phyloP scores from a whole-genome alignment of 2,329 filamentous ascomycete genomes.

The Aspergillus fischeri region DNA sequence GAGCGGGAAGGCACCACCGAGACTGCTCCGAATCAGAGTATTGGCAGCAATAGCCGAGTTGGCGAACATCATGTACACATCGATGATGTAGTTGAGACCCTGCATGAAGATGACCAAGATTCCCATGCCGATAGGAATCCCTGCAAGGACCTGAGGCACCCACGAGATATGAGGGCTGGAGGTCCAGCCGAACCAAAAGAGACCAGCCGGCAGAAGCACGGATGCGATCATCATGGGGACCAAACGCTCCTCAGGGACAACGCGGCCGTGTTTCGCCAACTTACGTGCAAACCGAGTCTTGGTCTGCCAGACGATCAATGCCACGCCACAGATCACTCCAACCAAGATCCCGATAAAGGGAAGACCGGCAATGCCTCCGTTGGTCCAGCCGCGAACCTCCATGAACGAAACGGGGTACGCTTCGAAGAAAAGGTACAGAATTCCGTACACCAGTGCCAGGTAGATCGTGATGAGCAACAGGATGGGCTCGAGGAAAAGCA shows the following conservation, averaged over 20 bases:
- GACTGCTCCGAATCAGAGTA: slow-evolving; percentile 31
- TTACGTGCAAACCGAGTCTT: slow-evolving; percentile 39
- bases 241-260: slow-evolving; percentile 44
- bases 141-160: slow-evolving; percentile 44
- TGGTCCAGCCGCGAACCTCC: slow-evolving; percentile 34
- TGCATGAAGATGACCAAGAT: slow-evolving; percentile 41
- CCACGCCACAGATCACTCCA: slow-evolving; percentile 32
- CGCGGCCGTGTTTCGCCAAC: slow-evolving; percentile 26
- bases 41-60: slow-evolving; percentile 39
- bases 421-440: slow-evolving; percentile 38
- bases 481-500: slow-evolving; percentile 49
- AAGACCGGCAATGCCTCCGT: slow-evolving; percentile 33
- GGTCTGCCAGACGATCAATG: slow-evolving; percentile 36
- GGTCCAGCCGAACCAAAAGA: slow-evolving; percentile 50
- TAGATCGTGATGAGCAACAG: slow-evolving; percentile 46
- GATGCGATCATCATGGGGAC: slow-evolving; percentile 44
- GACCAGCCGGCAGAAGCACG: slow-evolving; percentile 39
- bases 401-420: slow-evolving; percentile 40
- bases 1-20: slow-evolving; percentile 30
- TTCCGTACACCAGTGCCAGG: slow-evolving; percentile 37
- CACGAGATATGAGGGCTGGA: slow-evolving; percentile 39
- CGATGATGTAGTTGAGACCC: slow-evolving; percentile 39
- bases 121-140: slow-evolving; percentile 40
- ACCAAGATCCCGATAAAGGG: slow-evolving; percentile 36
- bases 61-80: slow-evolving; percentile 36